Percentiles rank a stretch among this genome's conserved stretches.
These are phyloP conservation scores for Senna tora DNA, from an alignment of 306 rosid genomes.

Conservation along the genomic window DNA sequence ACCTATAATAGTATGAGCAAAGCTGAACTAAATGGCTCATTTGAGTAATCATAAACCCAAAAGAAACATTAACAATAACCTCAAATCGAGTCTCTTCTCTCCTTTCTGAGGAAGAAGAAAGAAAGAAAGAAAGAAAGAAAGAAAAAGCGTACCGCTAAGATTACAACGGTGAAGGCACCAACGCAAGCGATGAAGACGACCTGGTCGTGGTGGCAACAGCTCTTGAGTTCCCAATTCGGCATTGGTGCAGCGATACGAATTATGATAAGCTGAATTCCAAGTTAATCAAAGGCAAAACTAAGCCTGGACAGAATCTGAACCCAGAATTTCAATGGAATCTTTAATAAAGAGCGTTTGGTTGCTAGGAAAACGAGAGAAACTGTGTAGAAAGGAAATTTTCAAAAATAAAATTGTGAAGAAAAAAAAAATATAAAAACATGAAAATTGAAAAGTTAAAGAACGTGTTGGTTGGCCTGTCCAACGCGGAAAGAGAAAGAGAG, in stretches of 20 bases:
- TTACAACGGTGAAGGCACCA: conserved; percentile 70
- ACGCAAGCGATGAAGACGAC: conserved; percentile 62
- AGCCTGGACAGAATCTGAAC: not conserved
- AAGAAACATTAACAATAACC: not conserved
- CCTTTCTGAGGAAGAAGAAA: conserved; percentile 17
- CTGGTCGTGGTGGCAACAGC: conserved; percentile 81
- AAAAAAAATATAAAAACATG: not conserved
- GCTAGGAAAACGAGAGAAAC: not conserved
- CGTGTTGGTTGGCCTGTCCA: not conserved
- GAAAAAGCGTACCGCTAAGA: conserved; percentile 59
- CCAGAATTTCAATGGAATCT: not conserved
- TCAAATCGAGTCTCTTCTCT: conserved; percentile 18
- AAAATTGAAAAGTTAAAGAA: not conserved
- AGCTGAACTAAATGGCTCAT: not conserved
- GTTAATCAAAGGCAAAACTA: conserved; percentile 1
- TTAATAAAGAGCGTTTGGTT: not conserved
- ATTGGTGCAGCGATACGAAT: conserved; percentile 31
- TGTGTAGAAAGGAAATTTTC: not conserved
- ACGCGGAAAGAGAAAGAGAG: not conserved
- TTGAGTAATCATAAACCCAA: not conserved
- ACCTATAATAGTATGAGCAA: not conserved
- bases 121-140: conserved; percentile 18
- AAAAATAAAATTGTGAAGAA: not conserved
- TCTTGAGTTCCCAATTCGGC: conserved; percentile 91
- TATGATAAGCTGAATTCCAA: conserved; percentile 3